Evolutionary conservation across 306 rosid species (phyloP).

Genomic region (Vachellia pachyceras): DNA sequence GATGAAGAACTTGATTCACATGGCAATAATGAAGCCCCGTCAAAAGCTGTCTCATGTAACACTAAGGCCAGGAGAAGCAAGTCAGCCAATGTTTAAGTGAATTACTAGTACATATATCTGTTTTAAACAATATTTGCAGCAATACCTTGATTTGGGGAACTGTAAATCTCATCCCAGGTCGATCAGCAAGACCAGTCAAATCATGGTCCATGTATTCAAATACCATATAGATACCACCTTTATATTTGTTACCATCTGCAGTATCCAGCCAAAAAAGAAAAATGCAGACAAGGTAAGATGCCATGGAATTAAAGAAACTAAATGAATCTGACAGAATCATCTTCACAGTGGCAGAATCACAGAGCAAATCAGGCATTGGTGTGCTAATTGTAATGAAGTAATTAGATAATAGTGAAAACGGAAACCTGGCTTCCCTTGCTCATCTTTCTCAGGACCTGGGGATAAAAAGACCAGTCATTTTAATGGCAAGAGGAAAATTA

Average conservation of each 20-base stretch:
- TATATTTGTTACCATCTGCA: constrained; percentile 63
- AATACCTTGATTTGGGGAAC: constrained; percentile 75
- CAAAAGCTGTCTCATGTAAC: constrained; percentile 74
- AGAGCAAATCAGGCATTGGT: constrained; percentile 4
- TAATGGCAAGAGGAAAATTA: background rate
- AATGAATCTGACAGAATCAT: constrained; percentile 14
- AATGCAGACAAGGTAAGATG: background rate
- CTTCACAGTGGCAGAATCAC: constrained; percentile 5
- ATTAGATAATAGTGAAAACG: constrained; percentile 14
- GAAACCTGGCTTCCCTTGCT: constrained; percentile 59
- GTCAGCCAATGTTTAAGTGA: constrained; percentile 31
- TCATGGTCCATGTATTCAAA: constrained; percentile 87
- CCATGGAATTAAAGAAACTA: constrained; percentile 3
- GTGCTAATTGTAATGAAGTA: background rate
- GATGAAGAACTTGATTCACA: constrained; percentile 70
- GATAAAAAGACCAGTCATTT: constrained; percentile 20
- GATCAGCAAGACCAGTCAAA: constrained; percentile 72
- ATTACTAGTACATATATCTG: background rate
- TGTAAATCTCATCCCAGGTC: constrained; percentile 70
- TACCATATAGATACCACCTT: constrained; percentile 77
- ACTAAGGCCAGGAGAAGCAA: constrained; percentile 43
- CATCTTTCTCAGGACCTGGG: constrained; percentile 63
- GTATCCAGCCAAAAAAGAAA: constrained; percentile 30
- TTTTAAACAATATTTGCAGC: constrained; percentile 2
- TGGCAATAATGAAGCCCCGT: constrained; percentile 78